Evolutionary conservation across 257 asterid genomes (phyloP), one percentile per base, ranked within the genome.

Genomic region (Prunella vulgaris): DNA sequence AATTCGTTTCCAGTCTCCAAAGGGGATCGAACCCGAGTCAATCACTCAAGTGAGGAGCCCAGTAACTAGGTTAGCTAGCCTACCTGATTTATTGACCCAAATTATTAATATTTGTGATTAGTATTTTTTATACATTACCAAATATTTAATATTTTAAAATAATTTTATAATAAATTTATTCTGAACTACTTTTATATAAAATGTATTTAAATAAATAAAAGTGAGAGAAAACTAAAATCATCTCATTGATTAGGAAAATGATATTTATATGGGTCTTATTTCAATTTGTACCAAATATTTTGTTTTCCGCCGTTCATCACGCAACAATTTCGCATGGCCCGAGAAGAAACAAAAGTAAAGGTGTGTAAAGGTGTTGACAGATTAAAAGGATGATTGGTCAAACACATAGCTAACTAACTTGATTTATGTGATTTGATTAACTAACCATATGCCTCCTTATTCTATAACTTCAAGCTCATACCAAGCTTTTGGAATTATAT

Each of bases 261-360:
- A 5, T 24, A 12, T 1, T 24, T 32, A 46, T 21, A 59, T 33
- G 48, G 72, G 71, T 6, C 37, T 22, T 0, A 7, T 17, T 13
- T 52, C 52, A 68, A 73, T 69, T 71, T 51, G 10, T 13, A 15
- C 35, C 40, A 66, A 37, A 17, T 15, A n/a, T 56, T 5, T 60
- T 0, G 7, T n/a, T 53, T 56, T 5, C 28, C 49, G 66, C 86
- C 93, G 88, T 60, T 60, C 79, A 84, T 86, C 73, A 46, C 90
- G 93, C 86, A 77, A 12, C 68, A 70, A 73, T 77, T 73, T 61
- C 78, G 80, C 81, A 30, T 30, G 35, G 74, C 63, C 78, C 79
- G 49, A 80, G 71, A 61, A 70, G 27, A 62, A 40, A 72, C 81
- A 72, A 68, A 79, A 52, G 66, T 44, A 71, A 61, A 71, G 44